Base-by-base conservation (phyloP, 805 yeast genomes). In the Nematodospora valgi region DNA sequence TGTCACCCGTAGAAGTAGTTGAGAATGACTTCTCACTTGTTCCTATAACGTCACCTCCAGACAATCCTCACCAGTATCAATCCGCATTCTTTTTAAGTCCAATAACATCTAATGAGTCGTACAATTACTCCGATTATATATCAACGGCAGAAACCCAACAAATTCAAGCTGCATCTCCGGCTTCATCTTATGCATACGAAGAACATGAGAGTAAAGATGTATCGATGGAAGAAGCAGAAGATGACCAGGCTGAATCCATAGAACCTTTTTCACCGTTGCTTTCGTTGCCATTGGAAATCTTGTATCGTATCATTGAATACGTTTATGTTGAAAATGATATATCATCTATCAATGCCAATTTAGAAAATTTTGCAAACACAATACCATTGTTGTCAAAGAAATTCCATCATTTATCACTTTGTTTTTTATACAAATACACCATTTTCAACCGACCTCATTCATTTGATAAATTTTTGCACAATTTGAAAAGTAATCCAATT, bases 361-460 rank as follows among this genome's bases (percentile, higher is more conserved):
- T 75, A 31, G 73, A 70, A 34, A 64, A 61, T 40, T 78, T 77
- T 49, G 55, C 74, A 38, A 67, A 69, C 33, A 72, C 78, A 18
- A 67, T 78, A 31, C 65, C 77, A 2, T 62, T 77, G 3, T 78
- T 82, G 13, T 74, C 75, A 49, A 74, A 70, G 46, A 71, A 76
- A 11, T 76, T 82, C 51, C 72, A 78, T 49, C 72, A 74, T 38
- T 62, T 81, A 20, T 72, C 80, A 22, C 59, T 72, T 32, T 74
- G 80, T 41, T 73, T 78, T 43, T 58, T 79, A 18, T 82, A 81
- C 59, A 74, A 75, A 45, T 82, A 81, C 48, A 80, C 84, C 42
- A 74, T 76, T 33, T 83, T 87, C 60, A 81, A 86, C 41, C 76
- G 93, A 27, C 91, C 96, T 4, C 84, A 79, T 38, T 72, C 88